Evolutionary conservation across 306 rosid species (phyloP).

Genomic region (Luffa aegyptiaca): DNA sequence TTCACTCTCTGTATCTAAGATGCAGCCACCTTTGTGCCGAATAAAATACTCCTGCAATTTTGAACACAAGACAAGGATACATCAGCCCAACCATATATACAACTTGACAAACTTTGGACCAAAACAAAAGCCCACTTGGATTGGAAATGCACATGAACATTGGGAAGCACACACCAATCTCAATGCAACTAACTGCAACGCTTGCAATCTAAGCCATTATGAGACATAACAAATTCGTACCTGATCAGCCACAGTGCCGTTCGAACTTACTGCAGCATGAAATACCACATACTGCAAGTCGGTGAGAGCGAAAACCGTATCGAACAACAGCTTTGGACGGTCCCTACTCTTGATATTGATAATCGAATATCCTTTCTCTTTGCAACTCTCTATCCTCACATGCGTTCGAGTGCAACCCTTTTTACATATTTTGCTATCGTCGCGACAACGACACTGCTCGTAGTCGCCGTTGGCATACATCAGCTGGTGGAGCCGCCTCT

Average conservation of each 20-base stretch:
- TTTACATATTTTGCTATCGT: constrained; percentile 34
- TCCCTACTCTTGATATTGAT: constrained; percentile 56
- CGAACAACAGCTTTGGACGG: constrained; percentile 71
- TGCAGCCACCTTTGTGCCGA: constrained; percentile 36
- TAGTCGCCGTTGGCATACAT: constrained; percentile 61
- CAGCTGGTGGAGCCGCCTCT: constrained; percentile 81
- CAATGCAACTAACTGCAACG: not conserved
- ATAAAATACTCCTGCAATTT: constrained; percentile 60
- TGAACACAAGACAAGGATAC: not conserved
- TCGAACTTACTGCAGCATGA: constrained; percentile 74
- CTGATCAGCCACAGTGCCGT: constrained; percentile 61
- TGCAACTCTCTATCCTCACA: constrained; percentile 40
- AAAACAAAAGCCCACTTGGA: not conserved
- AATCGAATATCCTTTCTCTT: constrained; percentile 63
- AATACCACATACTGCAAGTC: constrained; percentile 68
- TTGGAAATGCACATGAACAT: not conserved
- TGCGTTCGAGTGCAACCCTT: constrained; percentile 63
- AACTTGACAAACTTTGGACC: not conserved
- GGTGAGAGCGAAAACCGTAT: constrained; percentile 68
- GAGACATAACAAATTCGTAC: constrained; percentile 15
- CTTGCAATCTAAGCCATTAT: not conserved
- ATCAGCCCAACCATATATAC: not conserved
- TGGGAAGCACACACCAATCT: not conserved
- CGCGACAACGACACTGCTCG: constrained; percentile 38
- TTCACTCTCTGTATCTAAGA: constrained; percentile 34